Base-by-base conservation (phyloP, 108 stramenopile species). In the Cyclotella baltica region DNA sequence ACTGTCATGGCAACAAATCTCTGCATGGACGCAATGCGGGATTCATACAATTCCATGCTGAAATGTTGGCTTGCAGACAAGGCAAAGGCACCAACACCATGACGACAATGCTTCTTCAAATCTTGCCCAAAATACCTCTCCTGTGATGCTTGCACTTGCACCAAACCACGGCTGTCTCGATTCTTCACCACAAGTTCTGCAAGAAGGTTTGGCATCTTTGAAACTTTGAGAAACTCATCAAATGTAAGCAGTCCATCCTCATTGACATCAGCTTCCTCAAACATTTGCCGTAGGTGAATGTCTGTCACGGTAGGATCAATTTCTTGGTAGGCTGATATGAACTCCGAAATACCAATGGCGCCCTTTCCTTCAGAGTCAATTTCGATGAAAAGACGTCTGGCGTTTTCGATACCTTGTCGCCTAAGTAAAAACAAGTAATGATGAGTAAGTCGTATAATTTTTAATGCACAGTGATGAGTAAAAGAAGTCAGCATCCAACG, bases 31-130 rank as follows among this genome's bases (percentile, higher is more conserved):
- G 83, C 88, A 48, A 86, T 67, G 13, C 88, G 79, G 34, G 81
- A 86, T 67, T 88, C 88, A 43, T 86, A 88, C n/a, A 88, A 43
- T 36, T 85, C 78, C 81, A 83, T 83, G 19, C 65, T 69, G 31
- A 88, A 80, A 33, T 72, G 51, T 51, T 86, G 86, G 34, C 78
- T 83, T 27, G 77, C 61, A 5, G 71, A 71, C 76, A 78, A 70
- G 0, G 77, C 75, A 50, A 78, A 72, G 19, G 62, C 70, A n/a
- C 55, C 63, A 1, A 78, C 67, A 1, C 81, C 78, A 34, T 77
- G 75, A 18, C 66, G 37, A 31, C 58, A 28, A 53, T 70, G 70
- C 15, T 75, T 76, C 8, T 70, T 31, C 23, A 83, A 15, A 15
- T 83, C 83, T 59, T 76, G 78, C n/a, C 83, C 83, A 57, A 81